Conservation (phyloP, 352 stramenopile species). For the Pythium volutum region DNA sequence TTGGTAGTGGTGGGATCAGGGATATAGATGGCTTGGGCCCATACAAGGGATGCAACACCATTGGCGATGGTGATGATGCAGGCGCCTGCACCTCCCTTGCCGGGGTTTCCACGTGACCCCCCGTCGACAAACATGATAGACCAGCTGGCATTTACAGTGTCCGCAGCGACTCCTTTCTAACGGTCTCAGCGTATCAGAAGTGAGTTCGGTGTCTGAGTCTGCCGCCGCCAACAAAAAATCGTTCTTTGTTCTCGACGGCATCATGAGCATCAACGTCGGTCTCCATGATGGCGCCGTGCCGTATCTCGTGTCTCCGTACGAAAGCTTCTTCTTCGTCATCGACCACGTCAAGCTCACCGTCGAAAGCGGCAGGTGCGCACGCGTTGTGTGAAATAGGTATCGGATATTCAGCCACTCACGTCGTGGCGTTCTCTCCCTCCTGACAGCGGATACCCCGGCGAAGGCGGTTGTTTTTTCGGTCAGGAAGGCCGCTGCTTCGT, state of each 20-base stretch:
- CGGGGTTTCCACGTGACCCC: too few relatives aligned
- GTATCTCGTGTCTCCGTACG: slow-evolving; percentile 77
- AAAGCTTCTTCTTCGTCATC: slow-evolving; percentile 78
- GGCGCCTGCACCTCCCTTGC: too few relatives aligned
- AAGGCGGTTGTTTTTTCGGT: slow-evolving; percentile 79
- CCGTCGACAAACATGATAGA: too few relatives aligned
- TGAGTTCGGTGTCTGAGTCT: slow-evolving; percentile 18
- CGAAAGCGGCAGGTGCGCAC: slow-evolving; percentile 71
- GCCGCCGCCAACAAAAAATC: neutral
- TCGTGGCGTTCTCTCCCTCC: too few relatives aligned
- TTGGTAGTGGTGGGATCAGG: neutral
- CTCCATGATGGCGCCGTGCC: slow-evolving; percentile 56
- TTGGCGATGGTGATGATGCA: too few relatives aligned
- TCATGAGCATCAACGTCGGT: slow-evolving; percentile 78
- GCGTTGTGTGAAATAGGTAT: neutral
- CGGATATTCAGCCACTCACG: neutral
- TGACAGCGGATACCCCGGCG: slow-evolving; percentile 75
- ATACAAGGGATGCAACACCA: neutral
- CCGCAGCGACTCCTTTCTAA: too few relatives aligned
- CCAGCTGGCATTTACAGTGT: too few relatives aligned
- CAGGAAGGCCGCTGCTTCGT: slow-evolving; percentile 65
- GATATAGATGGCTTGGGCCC: neutral
- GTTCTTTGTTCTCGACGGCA: neutral
- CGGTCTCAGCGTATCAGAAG: slow-evolving; percentile 5
- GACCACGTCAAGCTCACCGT: slow-evolving; percentile 68